Evolutionary conservation across 2,329 filamentous ascomycete species (phyloP), one percentile per base, ranked within the genome.

Genomic region (Calonectria montana): DNA sequence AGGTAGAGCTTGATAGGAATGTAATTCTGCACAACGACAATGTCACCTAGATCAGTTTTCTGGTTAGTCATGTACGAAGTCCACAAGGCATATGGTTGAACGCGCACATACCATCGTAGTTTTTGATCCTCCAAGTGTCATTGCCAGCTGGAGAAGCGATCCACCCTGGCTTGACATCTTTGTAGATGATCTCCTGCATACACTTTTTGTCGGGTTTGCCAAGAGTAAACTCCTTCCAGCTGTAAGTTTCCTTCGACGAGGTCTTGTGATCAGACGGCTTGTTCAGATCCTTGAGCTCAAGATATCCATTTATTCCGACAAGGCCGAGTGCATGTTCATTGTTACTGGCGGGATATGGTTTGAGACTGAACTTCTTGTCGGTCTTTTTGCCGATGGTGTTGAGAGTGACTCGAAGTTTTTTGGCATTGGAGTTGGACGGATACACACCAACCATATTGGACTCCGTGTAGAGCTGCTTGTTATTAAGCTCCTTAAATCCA

Each of bases 311-410:
- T 4, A 27, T 43, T 6, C 73, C 72, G 16, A 62, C 47, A 12
- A 75, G 67, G 35, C 61, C 50, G n/a, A 75, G 67, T 23, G 50
- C 67, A 18, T 75, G 55, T 41, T 70, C 61, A 31, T 72, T 39
- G 16, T 67, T 59, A 50, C 57, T 63, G 27, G 27, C 21, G 23
- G 69, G 67, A 10, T 67, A 69, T 10, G 67, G 50, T 37, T 59
- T 59, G 16, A 75, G 12, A 62, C n/a, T 50, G 62, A 57, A 4
- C 2, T 23, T 39, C 4, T 35, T 23, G 21, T n/a, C 48, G 45
- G 62, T 31, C 6, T 70, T 72, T 27, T 70, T n/a, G 9, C 61
- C 66, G 55, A 10, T 6, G 18, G 6, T 16, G 53, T 43, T 50
- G 47, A 47, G 18, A n/a, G 55, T 68, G 37, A 75, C 6, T 66